phyloP scores from a whole-genome alignment of 805 yeast genomes.

The Phaffomyces antillensis region DNA sequence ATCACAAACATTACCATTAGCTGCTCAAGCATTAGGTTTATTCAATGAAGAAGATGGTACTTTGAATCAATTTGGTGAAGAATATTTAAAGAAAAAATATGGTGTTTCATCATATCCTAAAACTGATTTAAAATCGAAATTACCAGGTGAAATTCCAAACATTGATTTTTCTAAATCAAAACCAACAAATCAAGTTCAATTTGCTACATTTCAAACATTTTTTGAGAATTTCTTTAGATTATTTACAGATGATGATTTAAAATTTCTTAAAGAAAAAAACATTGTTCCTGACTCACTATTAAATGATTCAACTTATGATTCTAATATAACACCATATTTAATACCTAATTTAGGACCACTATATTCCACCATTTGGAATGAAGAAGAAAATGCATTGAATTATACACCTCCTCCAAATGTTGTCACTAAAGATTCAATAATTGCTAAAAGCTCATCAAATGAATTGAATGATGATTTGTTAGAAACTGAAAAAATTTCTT shows the following conservation, averaged over 20 bases:
- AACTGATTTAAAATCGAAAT: constrained; percentile 58
- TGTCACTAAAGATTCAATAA: constrained; percentile 31
- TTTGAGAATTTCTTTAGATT: constrained; percentile 80
- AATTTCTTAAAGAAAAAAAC: constrained; percentile 56
- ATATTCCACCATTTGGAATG: constrained; percentile 81
- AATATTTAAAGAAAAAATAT: constrained; percentile 64
- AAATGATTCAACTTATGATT: constrained; percentile 46
- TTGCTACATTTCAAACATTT: constrained; percentile 76
- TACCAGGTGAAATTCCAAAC: constrained; percentile 88
- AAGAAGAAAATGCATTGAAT: constrained; percentile 57
- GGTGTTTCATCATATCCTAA: constrained; percentile 91
- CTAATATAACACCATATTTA: constrained; percentile 61
- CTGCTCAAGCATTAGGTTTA: constrained; percentile 58
- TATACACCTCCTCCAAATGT: constrained; percentile 44
- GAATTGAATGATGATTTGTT: constrained; percentile 52
- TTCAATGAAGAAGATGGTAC: constrained; percentile 55
- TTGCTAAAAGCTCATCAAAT: constrained; percentile 56
- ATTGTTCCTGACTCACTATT: constrained; percentile 44
- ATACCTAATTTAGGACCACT: constrained; percentile 83
- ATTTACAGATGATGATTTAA: constrained; percentile 74
- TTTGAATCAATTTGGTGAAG: constrained; percentile 61
- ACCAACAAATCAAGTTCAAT: constrained; percentile 87
- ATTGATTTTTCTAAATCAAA: constrained; percentile 78
- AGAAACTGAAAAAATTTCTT: constrained; percentile 69
- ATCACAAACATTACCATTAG: constrained; percentile 59